phyloP scores from a whole-genome alignment of 768 basidiomycete genomes.

The Jaapia argillacea region DNA sequence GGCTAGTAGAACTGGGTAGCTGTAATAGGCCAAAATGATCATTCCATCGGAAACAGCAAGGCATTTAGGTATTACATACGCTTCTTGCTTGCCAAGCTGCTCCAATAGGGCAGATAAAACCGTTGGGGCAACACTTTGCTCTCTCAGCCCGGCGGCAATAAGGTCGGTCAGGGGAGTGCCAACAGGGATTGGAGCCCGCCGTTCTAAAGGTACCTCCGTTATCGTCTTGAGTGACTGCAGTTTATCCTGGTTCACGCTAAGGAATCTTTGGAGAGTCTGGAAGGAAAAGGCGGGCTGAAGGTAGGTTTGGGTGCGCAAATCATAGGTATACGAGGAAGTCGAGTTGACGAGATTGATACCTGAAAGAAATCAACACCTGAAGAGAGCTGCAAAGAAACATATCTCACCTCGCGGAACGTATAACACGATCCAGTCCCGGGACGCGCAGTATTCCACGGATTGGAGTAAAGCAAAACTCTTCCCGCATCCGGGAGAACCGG shows the following conservation, averaged over 20 bases:
- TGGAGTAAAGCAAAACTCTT: conserved; percentile 78
- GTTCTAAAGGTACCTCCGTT: conserved; percentile 35
- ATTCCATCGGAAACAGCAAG: neutral
- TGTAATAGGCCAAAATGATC: conserved; percentile 18
- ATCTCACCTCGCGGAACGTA: conserved; percentile 72
- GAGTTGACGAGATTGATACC: conserved; percentile 62
- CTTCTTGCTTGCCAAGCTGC: conserved; percentile 52
- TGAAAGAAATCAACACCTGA: conserved; percentile 11
- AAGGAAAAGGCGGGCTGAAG: conserved; percentile 57
- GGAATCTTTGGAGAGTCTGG: conserved; percentile 52
- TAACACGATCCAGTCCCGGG: conserved; percentile 69
- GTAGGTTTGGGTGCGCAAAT: conserved; percentile 69
- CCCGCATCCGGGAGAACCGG: conserved; percentile 67
- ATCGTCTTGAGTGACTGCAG: conserved; percentile 32
- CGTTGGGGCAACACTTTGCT: conserved; percentile 39
- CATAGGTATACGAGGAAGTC: conserved; percentile 62
- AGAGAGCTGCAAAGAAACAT: neutral
- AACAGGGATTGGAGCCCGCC: conserved; percentile 29
- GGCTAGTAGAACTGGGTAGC: conserved; percentile 72
- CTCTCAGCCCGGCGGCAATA: conserved; percentile 45
- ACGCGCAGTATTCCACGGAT: conserved; percentile 54
- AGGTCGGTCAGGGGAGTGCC: conserved; percentile 47
- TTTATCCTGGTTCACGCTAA: conserved; percentile 42
- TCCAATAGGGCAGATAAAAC: conserved; percentile 50
- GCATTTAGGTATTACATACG: conserved; percentile 30